Base-by-base conservation (phyloP, 1,284 basidiomycete species). In the Ganoderma meredithae region DNA sequence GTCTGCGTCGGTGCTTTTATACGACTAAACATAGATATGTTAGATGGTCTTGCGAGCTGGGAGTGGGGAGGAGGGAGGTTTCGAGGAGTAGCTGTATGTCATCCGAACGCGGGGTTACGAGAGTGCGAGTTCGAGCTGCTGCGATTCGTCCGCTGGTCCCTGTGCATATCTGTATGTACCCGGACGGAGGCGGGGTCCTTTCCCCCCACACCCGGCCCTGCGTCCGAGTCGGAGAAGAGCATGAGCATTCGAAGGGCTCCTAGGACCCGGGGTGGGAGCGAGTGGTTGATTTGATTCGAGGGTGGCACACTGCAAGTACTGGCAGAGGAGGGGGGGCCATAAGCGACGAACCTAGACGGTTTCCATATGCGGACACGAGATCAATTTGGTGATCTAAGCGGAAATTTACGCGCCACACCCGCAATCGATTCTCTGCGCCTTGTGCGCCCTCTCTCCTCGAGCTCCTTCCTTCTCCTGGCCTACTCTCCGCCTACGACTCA, bases 351-450 rank as follows among this genome's bases (percentile, higher is more conserved):
- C 53, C 25, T 44, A 12, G 58, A 64, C 33, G 53, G 39, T 60
- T 68, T 17, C 66, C 62, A 53, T 36, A 68, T 64, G 52, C 39
- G 58, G 66, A 33, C 13, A 49, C 15, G 52, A 53, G 58, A 60
- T 66, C 22, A 55, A 44, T 66, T 15, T 43, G 56, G 56, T 74
- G 70, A 73, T 73, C 71, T 74, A 75, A 74, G 74, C 74, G 67
- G 72, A 74, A 75, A 74, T 71, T 73, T 74, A 72, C 68, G 70
- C 68, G 67, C 58, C 66, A 66, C 69, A 62, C 15, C 61, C 47
- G 56, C 36, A 69, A 72, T 72, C 70, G 72, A 71, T 73, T 52
- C 64, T 62, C n/a, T 33, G 56, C 25, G 44, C 41, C 33, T n/a
- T n/a, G n/a, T 17, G 55, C 52, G 33, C 62, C 33, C 33, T 36